These are phyloP conservation scores for Anaeromyces robustus DNA, from an alignment of 192 early-diverging fungal genomes.

Conservation along the genomic window DNA sequence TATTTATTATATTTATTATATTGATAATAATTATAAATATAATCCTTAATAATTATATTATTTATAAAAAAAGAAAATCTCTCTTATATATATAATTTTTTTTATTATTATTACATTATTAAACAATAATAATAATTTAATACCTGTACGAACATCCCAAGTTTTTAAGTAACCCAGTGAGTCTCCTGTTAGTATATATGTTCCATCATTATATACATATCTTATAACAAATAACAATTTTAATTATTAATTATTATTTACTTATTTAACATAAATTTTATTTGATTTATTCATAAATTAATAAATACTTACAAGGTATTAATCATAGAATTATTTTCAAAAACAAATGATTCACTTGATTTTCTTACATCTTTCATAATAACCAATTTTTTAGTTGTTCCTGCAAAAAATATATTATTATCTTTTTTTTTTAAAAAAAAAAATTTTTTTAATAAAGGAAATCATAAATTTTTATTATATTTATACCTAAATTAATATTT, in stretches of 20 bases:
- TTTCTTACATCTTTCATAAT: constrained; percentile 48
- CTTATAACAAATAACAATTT: constrained; percentile 2
- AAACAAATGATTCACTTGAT: constrained; percentile 3
- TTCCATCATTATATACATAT: constrained; percentile 49
- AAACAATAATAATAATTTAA: no score
- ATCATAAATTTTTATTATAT: no score
- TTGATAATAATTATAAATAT: no score
- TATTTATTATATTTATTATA: background rate
- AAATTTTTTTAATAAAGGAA: background rate
- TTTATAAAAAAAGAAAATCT: no score
- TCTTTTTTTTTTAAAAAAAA: constrained; percentile 20
- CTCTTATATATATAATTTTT: no score
- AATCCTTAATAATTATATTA: constrained; percentile 1
- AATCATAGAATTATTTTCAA: constrained; percentile 63
- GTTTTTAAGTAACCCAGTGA: constrained; percentile 74
- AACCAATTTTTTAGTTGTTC: constrained; percentile 58
- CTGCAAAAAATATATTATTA: constrained; percentile 55
- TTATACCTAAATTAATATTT: no score
- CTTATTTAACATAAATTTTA: background rate
- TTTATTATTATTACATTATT: no score
- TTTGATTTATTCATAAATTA: background rate
- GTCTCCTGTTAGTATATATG: constrained; percentile 66
- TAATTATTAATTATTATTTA: no score
- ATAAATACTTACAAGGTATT: constrained; percentile 44
- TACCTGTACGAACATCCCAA: constrained; percentile 73